A percentile compares a stretch with the other conserved stretches of the same genome.
Evolutionary conservation across 352 stramenopile genomes (phyloP).

Genomic region (Plasmopara halstedii): DNA sequence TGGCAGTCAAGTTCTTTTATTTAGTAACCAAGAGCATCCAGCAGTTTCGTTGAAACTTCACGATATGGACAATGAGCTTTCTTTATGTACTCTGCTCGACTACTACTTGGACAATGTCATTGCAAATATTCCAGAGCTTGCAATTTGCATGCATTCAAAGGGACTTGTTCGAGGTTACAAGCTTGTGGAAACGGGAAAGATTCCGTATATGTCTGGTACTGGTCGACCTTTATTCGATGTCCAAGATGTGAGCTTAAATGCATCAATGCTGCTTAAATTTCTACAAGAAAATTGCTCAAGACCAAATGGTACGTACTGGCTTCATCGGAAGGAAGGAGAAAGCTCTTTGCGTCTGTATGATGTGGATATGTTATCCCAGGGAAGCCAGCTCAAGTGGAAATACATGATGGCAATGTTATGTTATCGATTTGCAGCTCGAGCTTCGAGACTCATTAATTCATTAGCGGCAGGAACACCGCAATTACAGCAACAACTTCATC

Average conservation of each 20-base stretch:
- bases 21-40: slow-evolving; percentile 77
- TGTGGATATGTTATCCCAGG: slow-evolving; percentile 72
- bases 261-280: slow-evolving; percentile 82
- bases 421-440: slow-evolving; percentile 75
- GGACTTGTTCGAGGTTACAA: slow-evolving; percentile 81
- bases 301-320: slow-evolving; percentile 79
- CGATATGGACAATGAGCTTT: slow-evolving; percentile 82
- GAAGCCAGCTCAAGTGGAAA: slow-evolving; percentile 85
- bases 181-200: slow-evolving; percentile 72
- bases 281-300: slow-evolving; percentile 77
- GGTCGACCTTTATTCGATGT: slow-evolving; percentile 66
- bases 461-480: slow-evolving; percentile 43
- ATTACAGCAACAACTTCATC: slow-evolving; percentile 55
- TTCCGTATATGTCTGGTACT: slow-evolving; percentile 69
- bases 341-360: slow-evolving; percentile 75
- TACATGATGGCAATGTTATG: slow-evolving; percentile 89
- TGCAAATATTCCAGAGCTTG: slow-evolving; percentile 78
- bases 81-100: slow-evolving; percentile 70
- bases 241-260: slow-evolving; percentile 82
- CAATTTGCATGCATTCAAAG: slow-evolving; percentile 84
- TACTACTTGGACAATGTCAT: slow-evolving; percentile 88
- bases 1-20: slow-evolving; percentile 74
- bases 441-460: slow-evolving; percentile 54
- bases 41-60: slow-evolving; percentile 79
- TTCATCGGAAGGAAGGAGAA: slow-evolving; percentile 76